These are phyloP conservation scores for Wickerhamomyces mucosus DNA, from an alignment of 805 yeast genomes.

Conservation along the genomic window DNA sequence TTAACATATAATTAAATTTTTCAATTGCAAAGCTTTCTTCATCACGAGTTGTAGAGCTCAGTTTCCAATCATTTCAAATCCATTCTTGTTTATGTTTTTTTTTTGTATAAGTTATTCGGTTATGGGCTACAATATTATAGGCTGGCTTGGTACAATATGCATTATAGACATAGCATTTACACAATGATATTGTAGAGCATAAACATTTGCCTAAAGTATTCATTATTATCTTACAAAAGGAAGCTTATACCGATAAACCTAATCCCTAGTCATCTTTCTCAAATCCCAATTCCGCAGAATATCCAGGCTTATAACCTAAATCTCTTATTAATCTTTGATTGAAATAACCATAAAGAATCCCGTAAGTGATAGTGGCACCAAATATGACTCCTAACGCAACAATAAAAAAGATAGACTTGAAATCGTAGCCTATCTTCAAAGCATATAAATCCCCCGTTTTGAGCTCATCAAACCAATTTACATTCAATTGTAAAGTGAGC, in stretches of 20 bases:
- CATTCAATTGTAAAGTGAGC: constrained; percentile 46
- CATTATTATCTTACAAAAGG: neutral
- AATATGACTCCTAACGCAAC: constrained; percentile 2
- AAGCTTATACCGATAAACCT: neutral
- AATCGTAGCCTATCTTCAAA: constrained; percentile 6
- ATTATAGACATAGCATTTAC: too few species aligned
- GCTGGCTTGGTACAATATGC: too few species aligned
- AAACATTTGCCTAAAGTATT: too few species aligned
- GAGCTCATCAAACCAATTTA: constrained; percentile 39
- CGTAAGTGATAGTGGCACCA: constrained; percentile 6
- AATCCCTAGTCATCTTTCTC: constrained; percentile 4
- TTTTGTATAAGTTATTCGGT: too few species aligned
- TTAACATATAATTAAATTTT: neutral
- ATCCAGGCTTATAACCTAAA: constrained; percentile 14
- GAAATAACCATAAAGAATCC: constrained; percentile 10
- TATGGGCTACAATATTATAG: too few species aligned
- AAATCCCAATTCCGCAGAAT: constrained; percentile 11
- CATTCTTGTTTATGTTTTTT: too few species aligned
- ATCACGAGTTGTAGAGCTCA: too few species aligned
- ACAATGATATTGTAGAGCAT: too few species aligned
- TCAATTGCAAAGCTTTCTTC: too few species aligned
- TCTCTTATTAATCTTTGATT: constrained; percentile 12
- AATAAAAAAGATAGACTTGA: neutral
- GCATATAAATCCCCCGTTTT: constrained; percentile 4
- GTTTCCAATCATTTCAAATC: too few species aligned